These are phyloP conservation scores for Nematodospora valgi DNA, from an alignment of 805 yeast genomes.

Conservation along the genomic window DNA sequence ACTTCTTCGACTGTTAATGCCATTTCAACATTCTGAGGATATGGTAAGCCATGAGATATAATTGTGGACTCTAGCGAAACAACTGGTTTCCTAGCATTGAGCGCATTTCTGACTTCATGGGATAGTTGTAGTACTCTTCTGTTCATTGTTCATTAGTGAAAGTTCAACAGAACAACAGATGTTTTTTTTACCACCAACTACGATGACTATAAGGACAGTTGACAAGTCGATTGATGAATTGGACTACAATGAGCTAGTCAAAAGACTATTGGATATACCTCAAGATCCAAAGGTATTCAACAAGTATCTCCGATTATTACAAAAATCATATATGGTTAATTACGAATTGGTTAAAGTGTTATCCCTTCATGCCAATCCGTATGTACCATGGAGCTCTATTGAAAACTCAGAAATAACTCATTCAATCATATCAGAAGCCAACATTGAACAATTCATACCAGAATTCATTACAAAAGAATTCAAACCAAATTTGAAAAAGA, in stretches of 20 bases:
- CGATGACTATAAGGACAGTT: no score
- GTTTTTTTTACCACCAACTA: no score
- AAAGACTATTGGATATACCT: no score
- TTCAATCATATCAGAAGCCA: neutral
- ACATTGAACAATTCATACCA: neutral
- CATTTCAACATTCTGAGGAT: slow-evolving; percentile 70
- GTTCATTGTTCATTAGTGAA: neutral
- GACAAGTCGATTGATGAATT: no score
- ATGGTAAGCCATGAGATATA: slow-evolving; percentile 86
- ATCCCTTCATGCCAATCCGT: slow-evolving; percentile 24
- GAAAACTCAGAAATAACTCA: slow-evolving; percentile 11
- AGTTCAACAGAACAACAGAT: no score
- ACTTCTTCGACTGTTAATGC: slow-evolving; percentile 63
- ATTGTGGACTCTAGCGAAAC: slow-evolving; percentile 86
- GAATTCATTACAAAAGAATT: slow-evolving; percentile 2
- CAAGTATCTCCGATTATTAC: no score
- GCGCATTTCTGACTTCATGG: slow-evolving; percentile 63
- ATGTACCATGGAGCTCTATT: slow-evolving; percentile 26
- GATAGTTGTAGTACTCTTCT: slow-evolving; percentile 18
- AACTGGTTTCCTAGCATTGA: slow-evolving; percentile 56
- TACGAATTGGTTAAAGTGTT: slow-evolving; percentile 4
- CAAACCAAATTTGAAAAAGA: slow-evolving; percentile 3
- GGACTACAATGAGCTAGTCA: no score
- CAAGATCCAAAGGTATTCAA: no score
- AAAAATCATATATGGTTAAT: no score